phyloP scores from a whole-genome alignment of 1,284 basidiomycete genomes.

The Apiotrichum veenhuisii region DNA sequence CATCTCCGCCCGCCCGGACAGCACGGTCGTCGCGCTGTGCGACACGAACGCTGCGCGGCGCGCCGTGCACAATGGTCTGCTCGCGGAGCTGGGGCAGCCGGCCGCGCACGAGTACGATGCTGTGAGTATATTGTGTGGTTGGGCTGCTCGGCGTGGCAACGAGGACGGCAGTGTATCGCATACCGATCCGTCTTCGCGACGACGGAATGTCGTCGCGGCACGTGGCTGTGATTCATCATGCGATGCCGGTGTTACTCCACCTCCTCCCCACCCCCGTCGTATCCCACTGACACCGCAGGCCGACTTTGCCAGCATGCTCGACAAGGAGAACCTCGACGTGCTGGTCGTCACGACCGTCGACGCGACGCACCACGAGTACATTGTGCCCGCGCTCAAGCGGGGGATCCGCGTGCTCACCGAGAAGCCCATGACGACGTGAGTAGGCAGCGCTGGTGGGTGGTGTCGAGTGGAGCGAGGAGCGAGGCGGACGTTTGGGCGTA shows the following conservation, averaged over 20 bases:
- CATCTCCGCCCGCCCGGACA: conserved; percentile 26
- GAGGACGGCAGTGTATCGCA: too few species aligned
- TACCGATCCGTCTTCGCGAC: too few species aligned
- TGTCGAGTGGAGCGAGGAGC: too few species aligned
- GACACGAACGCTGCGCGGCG: conserved; percentile 56
- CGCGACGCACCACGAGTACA: conserved; percentile 56
- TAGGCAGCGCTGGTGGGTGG: neutral
- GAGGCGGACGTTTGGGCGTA: too few species aligned
- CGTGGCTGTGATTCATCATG: too few species aligned
- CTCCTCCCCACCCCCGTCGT: too few species aligned
- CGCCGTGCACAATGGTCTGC: conserved; percentile 54
- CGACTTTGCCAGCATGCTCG: conserved; percentile 55
- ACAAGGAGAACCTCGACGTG: conserved; percentile 54
- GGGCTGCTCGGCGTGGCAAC: too few species aligned
- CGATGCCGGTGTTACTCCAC: too few species aligned
- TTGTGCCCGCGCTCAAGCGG: conserved; percentile 43
- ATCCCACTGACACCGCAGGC: conserved; percentile 24
- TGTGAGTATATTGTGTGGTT: too few species aligned
- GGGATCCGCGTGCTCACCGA: conserved; percentile 55
- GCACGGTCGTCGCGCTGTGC: conserved; percentile 54
- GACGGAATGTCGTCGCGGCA: too few species aligned
- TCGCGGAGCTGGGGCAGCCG: conserved; percentile 49
- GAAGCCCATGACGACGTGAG: conserved; percentile 58
- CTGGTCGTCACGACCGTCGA: conserved; percentile 58
- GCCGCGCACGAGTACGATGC: conserved; percentile 28